phyloP scores from a whole-genome alignment of 2,329 filamentous ascomycete species.

The Camillea tinctor region DNA sequence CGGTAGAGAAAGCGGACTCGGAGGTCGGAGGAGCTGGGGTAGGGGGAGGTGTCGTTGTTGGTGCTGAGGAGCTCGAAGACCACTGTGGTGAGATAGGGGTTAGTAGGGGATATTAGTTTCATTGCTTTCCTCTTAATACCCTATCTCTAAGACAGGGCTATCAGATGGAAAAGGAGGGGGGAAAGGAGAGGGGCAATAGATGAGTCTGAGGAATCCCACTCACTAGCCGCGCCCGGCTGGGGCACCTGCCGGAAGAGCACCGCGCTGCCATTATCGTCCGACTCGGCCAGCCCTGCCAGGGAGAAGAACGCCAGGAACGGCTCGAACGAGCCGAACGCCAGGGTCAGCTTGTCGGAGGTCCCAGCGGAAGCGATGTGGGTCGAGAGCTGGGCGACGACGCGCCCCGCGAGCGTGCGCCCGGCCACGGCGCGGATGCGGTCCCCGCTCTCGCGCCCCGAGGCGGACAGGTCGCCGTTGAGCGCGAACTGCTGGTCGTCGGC shows the following conservation, averaged over 20 bases:
- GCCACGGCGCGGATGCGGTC: slow-evolving; percentile 49
- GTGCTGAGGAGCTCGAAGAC: slow-evolving; percentile 65
- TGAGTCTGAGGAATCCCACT: no score
- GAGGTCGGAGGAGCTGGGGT: slow-evolving; percentile 39
- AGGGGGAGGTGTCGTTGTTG: slow-evolving; percentile 24
- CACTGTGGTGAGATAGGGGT: slow-evolving; percentile 36
- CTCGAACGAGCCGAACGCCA: slow-evolving; percentile 55
- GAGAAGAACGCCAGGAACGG: slow-evolving; percentile 56
- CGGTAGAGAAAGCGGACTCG: slow-evolving; percentile 58
- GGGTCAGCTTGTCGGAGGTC: slow-evolving; percentile 45
- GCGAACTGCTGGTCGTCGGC: slow-evolving; percentile 67
- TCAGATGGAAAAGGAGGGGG: no score
- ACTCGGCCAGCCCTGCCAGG: slow-evolving; percentile 46
- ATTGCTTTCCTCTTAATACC: no score
- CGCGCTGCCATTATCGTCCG: slow-evolving; percentile 49
- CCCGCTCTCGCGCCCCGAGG: slow-evolving; percentile 44
- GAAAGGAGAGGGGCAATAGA: no score
- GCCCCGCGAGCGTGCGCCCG: slow-evolving; percentile 50
- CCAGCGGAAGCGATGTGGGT: slow-evolving; percentile 41
- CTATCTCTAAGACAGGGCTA: no score
- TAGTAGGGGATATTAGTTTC: no score
- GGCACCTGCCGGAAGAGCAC: slow-evolving; percentile 51
- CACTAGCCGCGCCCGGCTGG: slow-evolving; percentile 65
- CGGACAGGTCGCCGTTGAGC: slow-evolving; percentile 55
- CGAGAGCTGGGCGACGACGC: slow-evolving; percentile 43